Base-by-base conservation (phyloP, 2,329 filamentous ascomycete genomes). In the Helotiales sp. region DNA sequence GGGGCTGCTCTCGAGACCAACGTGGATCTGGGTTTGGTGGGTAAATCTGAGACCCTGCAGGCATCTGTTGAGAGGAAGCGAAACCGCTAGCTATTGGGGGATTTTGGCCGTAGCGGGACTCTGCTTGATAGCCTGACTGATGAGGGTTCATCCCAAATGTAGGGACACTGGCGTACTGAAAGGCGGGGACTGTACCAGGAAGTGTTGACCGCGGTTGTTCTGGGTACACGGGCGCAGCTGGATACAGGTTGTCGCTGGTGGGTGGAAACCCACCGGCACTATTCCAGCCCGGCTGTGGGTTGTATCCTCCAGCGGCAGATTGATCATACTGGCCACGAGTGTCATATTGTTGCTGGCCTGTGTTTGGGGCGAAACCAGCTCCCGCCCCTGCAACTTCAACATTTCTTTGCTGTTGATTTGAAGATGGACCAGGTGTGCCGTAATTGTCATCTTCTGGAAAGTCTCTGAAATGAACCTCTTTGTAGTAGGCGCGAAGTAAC, bases 401-500 rank as follows among this genome's bases (percentile, higher is more conserved):
- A 6, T 17, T 26, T 13, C 52, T 52, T 20, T 45, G 26, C 20
- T 60, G 49, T 6, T 43, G 43, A 47, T 34, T 63, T 22, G 20
- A 50, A 34, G 32, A n/a, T n/a, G 28, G n/a, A 22, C 30, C 20
- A 22, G 52, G 63, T 34, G 30, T 52, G 22, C 15, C 47, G n/a
- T 40, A 20, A 6, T 40, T n/a, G 17, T 63, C 58, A 22, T 66
- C 67, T 24, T 64, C 61, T 3, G 34, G 37, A 6, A 55, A 28
- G n/a, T 45, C 37, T 15, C 20, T 32, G 24, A 52, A n/a, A 37
- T 64, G 34, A n/a, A 66, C 58, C 11, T 61, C 30, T 11, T 34
- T 66, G 50, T 60, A 69, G 26, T 68, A 68, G 3, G 20, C 3
- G 6, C 40, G 24, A 24, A 72, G 69, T 43, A 61, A 49, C 20